Conservation (phyloP, 2,329 filamentous ascomycete species). For the Neonectria coccinea region DNA sequence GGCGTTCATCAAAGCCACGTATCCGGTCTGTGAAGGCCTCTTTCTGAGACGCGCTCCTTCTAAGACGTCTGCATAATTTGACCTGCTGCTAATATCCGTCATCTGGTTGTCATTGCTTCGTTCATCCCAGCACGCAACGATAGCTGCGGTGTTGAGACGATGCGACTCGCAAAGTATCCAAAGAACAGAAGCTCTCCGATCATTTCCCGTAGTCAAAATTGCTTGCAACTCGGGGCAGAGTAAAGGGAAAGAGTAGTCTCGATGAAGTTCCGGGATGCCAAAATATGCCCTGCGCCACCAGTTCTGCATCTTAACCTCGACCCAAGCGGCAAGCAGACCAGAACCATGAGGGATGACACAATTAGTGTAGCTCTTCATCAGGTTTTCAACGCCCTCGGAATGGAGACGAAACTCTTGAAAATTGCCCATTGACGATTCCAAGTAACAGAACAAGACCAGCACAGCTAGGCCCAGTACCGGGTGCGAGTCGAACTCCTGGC, state of each 20-base stretch:
- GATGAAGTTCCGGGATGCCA: conserved; percentile 31
- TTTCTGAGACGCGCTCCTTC: neutral
- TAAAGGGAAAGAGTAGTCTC: neutral
- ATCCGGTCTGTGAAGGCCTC: neutral
- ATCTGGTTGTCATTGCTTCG: neutral
- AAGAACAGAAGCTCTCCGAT: conserved; percentile 11
- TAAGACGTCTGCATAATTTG: neutral
- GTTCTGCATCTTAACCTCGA: conserved; percentile 38
- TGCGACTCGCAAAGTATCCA: conserved; percentile 27
- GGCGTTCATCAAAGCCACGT: neutral
- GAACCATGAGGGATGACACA: neutral
- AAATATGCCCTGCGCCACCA: conserved; percentile 43
- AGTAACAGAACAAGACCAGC: conserved; percentile 37
- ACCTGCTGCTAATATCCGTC: rapidly evolving
- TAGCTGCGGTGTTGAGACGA: conserved; percentile 8
- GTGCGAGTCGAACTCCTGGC: neutral
- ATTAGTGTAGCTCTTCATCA: neutral
- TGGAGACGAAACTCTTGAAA: conserved; percentile 37
- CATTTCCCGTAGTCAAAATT: neutral
- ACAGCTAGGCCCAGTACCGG: conserved; percentile 18
- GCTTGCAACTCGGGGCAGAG: neutral
- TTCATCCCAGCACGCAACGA: conserved; percentile 10
- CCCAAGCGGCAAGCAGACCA: conserved; percentile 31
- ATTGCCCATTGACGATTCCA: conserved; percentile 42
- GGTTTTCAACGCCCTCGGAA: conserved; percentile 13